Evolutionary conservation across 1,139 yeast species (phyloP), one percentile per base, ranked within the genome.

Genomic region (Entelexis paramagnoliae): DNA sequence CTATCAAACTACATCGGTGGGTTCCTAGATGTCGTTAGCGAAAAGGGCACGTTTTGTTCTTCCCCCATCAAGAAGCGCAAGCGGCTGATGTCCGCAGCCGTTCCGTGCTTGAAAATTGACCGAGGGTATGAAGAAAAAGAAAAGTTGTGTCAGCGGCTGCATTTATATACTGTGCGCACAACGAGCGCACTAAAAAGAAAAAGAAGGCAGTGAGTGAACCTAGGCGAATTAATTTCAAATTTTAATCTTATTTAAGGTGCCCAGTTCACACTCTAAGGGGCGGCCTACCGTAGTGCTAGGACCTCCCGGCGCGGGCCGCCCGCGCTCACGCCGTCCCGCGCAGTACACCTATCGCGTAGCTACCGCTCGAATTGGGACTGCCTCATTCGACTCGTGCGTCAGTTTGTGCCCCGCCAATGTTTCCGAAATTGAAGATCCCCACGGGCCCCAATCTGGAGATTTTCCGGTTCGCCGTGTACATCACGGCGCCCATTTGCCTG

Each of bases 391-490:
- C 29, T 20, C 8, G 42, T 19, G n/a, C 40, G 11, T 9, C 32
- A 16, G 11, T 11, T 22, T 22, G 22, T 29, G 32, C 48, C 30
- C 39, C 34, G 26, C 22, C 36, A 42, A 42, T 42, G 33, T 22
- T 38, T 35, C 43, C 47, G 26, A 54, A 54, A 49, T 43, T 49
- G 47, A 55, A 61, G 53, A 61, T 58, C 45, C 62, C 64, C 34
- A 58, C 53, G 20, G 65, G 66, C 16, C 66, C 68, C 9, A 65
- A 64, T 56, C 72, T 83, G 59, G 91, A 83, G 64, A 79, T 85
- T 2, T 79, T 77, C 55, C 77, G 83, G 83, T 88, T 89, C 69
- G 82, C 95, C 0, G 83, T 88, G 63, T 88, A 86, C 66, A 78
- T 89, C 49, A 72, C 88, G 61, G 79, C 94, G 2, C 97, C 96